phyloP scores from a whole-genome alignment of 371 early-diverging fungal genomes.

The Lichtheimia ornata region DNA sequence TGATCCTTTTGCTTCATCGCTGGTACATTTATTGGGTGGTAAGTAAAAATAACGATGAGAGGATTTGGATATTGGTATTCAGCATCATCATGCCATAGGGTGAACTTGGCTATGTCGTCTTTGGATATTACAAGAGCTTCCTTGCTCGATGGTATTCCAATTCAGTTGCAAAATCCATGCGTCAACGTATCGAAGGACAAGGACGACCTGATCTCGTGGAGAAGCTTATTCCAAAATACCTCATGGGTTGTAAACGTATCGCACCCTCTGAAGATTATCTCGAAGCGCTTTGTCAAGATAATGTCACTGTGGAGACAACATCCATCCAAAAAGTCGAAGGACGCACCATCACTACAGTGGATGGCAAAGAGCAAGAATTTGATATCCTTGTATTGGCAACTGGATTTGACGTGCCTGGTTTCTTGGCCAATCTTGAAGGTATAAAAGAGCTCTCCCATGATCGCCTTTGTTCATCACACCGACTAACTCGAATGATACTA shows the following conservation, averaged over 20 bases:
- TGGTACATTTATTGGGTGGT: conserved; percentile 18
- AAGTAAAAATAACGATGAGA: conserved; percentile 6
- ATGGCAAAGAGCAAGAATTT: conserved; percentile 42
- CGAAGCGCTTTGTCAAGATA: conserved; percentile 40
- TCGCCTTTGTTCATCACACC: no score
- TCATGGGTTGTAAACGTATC: conserved; percentile 45
- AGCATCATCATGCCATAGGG: conserved; percentile 1
- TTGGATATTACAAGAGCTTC: conserved; percentile 13
- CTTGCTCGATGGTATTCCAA: conserved; percentile 1
- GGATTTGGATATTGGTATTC: neutral
- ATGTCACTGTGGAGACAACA: conserved; percentile 45
- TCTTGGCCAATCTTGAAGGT: conserved; percentile 32
- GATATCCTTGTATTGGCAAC: conserved; percentile 66
- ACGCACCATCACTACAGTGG: conserved; percentile 34
- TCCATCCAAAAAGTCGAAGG: conserved; percentile 42
- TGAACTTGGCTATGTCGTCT: conserved; percentile 12
- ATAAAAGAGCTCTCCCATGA: neutral
- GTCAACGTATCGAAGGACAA: neutral
- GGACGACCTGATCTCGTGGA: conserved; percentile 14
- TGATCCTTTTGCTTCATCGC: conserved; percentile 22
- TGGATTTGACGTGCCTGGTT: conserved; percentile 56
- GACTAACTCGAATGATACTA: neutral
- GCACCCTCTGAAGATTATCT: conserved; percentile 51
- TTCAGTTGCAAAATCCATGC: neutral
- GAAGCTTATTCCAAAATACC: conserved; percentile 15